phyloP scores from a whole-genome alignment of 2,329 filamentous ascomycete genomes.

The Fusarium sp. region DNA sequence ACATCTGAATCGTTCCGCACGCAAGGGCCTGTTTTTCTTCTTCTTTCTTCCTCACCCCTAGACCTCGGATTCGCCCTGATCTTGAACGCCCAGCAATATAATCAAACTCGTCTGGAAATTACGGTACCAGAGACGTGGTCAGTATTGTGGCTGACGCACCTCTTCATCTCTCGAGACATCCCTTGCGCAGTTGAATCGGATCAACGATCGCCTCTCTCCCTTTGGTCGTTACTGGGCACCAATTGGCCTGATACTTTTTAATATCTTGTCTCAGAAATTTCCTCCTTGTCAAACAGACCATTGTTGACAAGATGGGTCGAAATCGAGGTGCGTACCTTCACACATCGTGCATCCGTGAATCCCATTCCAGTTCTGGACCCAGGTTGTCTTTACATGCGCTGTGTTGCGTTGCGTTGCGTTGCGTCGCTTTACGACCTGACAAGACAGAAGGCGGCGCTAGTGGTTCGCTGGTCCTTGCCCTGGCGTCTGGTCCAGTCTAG shows the following conservation, averaged over 20 bases:
- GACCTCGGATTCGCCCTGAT: constrained; percentile 22
- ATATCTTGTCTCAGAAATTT: constrained; percentile 40
- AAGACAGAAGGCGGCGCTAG: constrained; percentile 21
- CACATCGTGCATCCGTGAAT: constrained; percentile 32
- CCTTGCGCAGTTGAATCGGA: constrained; percentile 28
- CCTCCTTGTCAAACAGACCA: constrained; percentile 28
- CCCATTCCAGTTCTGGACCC: constrained; percentile 39
- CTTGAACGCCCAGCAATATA: constrained; percentile 5
- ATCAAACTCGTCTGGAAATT: constrained; percentile 17
- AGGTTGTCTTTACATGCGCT: constrained; percentile 15
- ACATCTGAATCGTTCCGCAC: constrained; percentile 28
- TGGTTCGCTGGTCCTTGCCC: constrained; percentile 16
- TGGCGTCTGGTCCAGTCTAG: constrained; percentile 2
- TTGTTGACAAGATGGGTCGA: constrained; percentile 59
- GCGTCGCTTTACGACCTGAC: constrained; percentile 14
- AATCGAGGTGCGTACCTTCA: constrained; percentile 62
- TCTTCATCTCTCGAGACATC: constrained; percentile 28
- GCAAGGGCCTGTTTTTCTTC: constrained; percentile 25
- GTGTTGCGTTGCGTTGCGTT: not conserved
- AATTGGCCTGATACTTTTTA: not conserved
- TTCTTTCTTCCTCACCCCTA: constrained; percentile 18
- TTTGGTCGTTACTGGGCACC: constrained; percentile 5
- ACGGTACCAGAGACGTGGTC: constrained; percentile 33
- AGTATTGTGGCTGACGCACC: constrained; percentile 39
- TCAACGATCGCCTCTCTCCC: constrained; percentile 12